These are phyloP conservation scores for Spergularia bocconei DNA, from an alignment of 148 eudicot genomes.

Conservation along the genomic window DNA sequence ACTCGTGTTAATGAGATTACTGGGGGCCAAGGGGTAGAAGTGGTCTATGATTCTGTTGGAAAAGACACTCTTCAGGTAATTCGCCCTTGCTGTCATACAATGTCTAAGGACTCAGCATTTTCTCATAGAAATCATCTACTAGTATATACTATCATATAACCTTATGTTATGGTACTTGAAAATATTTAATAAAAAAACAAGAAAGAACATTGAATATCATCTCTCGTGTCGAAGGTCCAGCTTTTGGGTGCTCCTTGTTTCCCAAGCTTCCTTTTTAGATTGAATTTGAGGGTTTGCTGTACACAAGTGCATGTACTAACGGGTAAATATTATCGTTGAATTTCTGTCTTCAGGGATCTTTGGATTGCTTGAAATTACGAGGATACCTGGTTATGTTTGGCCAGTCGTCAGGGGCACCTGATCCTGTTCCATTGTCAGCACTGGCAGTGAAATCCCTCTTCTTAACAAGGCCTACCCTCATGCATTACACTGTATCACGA, in stretches of 20 bases:
- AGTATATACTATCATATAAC: too few relatives aligned
- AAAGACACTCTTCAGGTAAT: slow-evolving; percentile 82
- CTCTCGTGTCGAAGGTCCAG: too few relatives aligned
- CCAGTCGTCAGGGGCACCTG: slow-evolving; percentile 69
- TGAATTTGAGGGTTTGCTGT: too few relatives aligned
- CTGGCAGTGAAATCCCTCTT: slow-evolving; percentile 63
- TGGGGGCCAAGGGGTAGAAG: slow-evolving; percentile 78
- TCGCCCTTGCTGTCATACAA: neutral
- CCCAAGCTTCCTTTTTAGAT: too few relatives aligned
- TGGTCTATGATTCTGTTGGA: slow-evolving; percentile 87
- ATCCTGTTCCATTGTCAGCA: slow-evolving; percentile 65
- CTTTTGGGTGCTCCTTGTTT: neutral
- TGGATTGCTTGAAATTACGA: slow-evolving; percentile 67
- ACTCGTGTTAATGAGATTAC: slow-evolving; percentile 72
- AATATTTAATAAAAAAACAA: neutral
- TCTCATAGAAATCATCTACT: neutral
- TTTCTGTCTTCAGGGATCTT: slow-evolving; percentile 56
- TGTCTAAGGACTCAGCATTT: neutral
- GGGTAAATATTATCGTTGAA: neutral
- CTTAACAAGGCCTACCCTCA: slow-evolving; percentile 59
- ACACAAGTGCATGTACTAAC: neutral
- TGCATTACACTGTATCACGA: slow-evolving; percentile 53
- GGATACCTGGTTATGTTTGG: slow-evolving; percentile 78
- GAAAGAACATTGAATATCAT: neutral
- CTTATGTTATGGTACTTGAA: neutral